Evolutionary conservation across 1,284 basidiomycete species (phyloP), one percentile per base, ranked within the genome.

Genomic region (Trametes polyzona): DNA sequence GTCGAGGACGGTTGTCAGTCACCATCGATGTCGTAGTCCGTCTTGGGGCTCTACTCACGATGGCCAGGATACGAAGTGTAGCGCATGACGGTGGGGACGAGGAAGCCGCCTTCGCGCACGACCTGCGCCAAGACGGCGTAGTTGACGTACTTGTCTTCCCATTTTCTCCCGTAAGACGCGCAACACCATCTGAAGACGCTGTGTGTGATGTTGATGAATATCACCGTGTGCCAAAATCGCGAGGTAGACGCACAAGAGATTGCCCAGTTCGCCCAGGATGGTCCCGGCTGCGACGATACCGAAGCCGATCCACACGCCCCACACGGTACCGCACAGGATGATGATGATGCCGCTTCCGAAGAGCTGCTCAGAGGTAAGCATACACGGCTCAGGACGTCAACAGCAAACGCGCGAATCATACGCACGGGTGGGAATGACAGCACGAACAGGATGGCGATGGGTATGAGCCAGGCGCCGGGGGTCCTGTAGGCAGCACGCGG

Each of bases 341-440:
- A 83, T 85, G 30, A 92, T 79, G 61, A 92, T 86, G 74, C 92
- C 90, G 63, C 90, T 87, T 2, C 89, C 89, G 62, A 91, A 91
- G 7, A 91, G 76, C 83, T 84, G 61, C 4, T 11, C 5, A n/a
- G n/a, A n/a, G 16, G 8, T 57, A 7, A 10, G 26, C 26, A 5
- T 14, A n/a, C 26, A 17, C 19, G 16, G 4, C 6, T 9, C 16
- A 11, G 1, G 7, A 5, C 7, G 14, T 17, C 9, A 3, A 5
- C 8, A 9, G 6, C 4, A 6, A 3, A 46, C 17, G 21, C 4
- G 5, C 27, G 27, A 10, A 1, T 21, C 19, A 5, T 12, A 64
- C 81, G 58, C 65, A 87, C 87, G 1, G 87, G 89, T 58, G 88
- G 88, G 70, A 91, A 89, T 0, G 88, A 90, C 26, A 93, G 83